These are phyloP conservation scores for Wickerhamiella sorbophila DNA, from an alignment of 805 yeast genomes.

Conservation along the genomic window DNA sequence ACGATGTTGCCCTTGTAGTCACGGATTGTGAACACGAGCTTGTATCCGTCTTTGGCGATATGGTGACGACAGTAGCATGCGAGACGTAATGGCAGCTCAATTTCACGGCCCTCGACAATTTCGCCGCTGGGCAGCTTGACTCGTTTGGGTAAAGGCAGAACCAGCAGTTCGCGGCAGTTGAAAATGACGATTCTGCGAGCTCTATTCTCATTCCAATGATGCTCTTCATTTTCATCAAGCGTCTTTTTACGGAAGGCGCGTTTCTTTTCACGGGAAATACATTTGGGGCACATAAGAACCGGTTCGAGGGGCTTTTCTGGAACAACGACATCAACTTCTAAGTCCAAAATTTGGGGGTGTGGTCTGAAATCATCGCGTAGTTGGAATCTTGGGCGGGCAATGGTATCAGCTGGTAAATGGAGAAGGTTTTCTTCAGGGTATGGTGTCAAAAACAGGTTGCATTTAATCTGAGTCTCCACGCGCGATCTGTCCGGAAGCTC, in stretches of 20 bases:
- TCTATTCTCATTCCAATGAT: constrained; percentile 62
- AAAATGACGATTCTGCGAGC: constrained; percentile 76
- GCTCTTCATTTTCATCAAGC: constrained; percentile 57
- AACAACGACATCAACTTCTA: constrained; percentile 72
- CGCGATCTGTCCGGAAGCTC: constrained; percentile 72
- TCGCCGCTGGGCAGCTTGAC: constrained; percentile 31
- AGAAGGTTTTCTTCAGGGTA: constrained; percentile 60
- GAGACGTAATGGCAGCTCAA: constrained; percentile 54
- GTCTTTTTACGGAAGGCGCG: constrained; percentile 86
- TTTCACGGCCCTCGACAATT: constrained; percentile 23
- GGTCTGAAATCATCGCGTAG: constrained; percentile 24
- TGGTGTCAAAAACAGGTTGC: constrained; percentile 54
- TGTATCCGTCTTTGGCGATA: constrained; percentile 74
- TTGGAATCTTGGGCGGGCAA: constrained; percentile 75
- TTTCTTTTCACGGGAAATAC: constrained; percentile 85
- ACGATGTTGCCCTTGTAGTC: constrained; percentile 47
- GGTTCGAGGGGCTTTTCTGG: constrained; percentile 28
- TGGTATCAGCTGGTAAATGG: constrained; percentile 75
- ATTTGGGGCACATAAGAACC: constrained; percentile 76
- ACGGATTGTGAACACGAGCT: constrained; percentile 44
- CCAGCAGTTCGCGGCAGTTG: constrained; percentile 75
- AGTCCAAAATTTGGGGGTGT: constrained; percentile 21
- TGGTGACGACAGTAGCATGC: constrained; percentile 97
- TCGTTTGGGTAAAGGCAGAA: constrained; percentile 9
- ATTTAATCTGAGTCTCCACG: constrained; percentile 90